A percentile compares a stretch with the other conserved stretches of the same genome.
phyloP scores from a whole-genome alignment of 2,329 filamentous ascomycete species.

The Aspergillus luchuensis region DNA sequence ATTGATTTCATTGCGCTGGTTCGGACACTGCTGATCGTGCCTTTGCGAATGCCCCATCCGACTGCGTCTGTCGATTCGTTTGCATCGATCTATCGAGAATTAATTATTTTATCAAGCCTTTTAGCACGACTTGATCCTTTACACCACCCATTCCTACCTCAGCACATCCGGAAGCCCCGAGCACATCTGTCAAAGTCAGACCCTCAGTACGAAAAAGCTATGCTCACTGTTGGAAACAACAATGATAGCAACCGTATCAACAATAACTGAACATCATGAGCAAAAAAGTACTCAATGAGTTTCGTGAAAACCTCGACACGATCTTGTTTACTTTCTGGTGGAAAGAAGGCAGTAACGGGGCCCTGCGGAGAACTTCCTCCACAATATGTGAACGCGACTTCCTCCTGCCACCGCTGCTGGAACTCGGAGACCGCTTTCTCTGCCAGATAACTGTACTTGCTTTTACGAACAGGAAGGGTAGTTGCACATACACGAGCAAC shows the following conservation, averaged over 20 bases:
- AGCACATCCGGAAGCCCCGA: not conserved
- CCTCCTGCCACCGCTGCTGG: not conserved
- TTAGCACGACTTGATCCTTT: too few species aligned
- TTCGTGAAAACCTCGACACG: not conserved
- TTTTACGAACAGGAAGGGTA: not conserved
- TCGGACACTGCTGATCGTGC: not conserved
- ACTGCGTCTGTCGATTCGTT: not conserved
- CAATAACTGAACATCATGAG: not conserved
- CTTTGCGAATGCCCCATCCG: not conserved
- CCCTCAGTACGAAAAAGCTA: not conserved
- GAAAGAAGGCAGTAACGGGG: not conserved
- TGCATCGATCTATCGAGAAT: not conserved
- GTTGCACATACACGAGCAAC: not conserved
- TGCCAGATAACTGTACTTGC: not conserved
- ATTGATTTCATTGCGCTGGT: not conserved
- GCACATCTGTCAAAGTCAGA: not conserved
- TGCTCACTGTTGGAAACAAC: too few species aligned
- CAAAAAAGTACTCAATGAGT: not conserved
- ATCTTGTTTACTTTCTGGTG: not conserved
- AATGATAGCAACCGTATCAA: not conserved
- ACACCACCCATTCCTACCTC: not conserved
- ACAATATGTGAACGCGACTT: not conserved
- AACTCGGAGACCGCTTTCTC: not conserved
- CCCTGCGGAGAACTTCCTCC: not conserved
- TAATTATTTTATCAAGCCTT: too few species aligned